A percentile compares a stretch with the other conserved stretches of the same genome.
Evolutionary conservation across 2,329 filamentous ascomycete species (phyloP).

Genomic region (Furcasterigmium sp.): DNA sequence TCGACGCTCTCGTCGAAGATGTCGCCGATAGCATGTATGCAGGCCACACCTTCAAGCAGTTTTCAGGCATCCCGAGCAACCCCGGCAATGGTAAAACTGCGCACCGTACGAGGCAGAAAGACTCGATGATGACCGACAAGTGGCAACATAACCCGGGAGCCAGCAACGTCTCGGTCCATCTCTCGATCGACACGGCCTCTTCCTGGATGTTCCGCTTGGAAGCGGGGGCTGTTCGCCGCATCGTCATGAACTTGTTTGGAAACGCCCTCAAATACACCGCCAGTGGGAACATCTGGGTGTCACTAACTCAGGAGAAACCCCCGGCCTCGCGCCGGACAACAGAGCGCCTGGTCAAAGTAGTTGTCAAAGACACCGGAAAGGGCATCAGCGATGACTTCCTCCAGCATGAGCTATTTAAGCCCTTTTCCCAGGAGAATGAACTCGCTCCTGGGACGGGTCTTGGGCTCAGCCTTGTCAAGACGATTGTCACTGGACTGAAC

Average conservation of each 20-base stretch:
- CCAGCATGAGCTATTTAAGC: slow-evolving; percentile 55
- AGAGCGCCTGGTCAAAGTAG: slow-evolving; percentile 25
- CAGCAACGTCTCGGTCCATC: slow-evolving; percentile 28
- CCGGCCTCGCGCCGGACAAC: slow-evolving; percentile 9
- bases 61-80: too few relatives aligned
- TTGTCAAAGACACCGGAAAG: slow-evolving; percentile 57
- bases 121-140: slow-evolving; percentile 3
- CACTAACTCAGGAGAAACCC: slow-evolving; percentile 16
- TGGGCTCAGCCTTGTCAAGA: slow-evolving; percentile 58
- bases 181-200: slow-evolving; percentile 41
- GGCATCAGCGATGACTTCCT: slow-evolving; percentile 61
- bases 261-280: slow-evolving; percentile 50
- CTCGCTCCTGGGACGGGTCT: slow-evolving; percentile 57
- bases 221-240: slow-evolving; percentile 41
- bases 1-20: slow-evolving; percentile 28
- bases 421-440: slow-evolving; percentile 59
- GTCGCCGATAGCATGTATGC: slow-evolving; percentile 31
- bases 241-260: slow-evolving; percentile 51
- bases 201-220: slow-evolving; percentile 51
- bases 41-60: slow-evolving; percentile 28
- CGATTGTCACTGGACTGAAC: slow-evolving; percentile 52
- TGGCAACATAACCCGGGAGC: slow-evolving; percentile 12
- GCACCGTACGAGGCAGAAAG: too few relatives aligned
- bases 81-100: too few relatives aligned
- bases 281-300: slow-evolving; percentile 34